phyloP scores from a whole-genome alignment of 2,329 filamentous ascomycete species.

The Claviceps maximensis region DNA sequence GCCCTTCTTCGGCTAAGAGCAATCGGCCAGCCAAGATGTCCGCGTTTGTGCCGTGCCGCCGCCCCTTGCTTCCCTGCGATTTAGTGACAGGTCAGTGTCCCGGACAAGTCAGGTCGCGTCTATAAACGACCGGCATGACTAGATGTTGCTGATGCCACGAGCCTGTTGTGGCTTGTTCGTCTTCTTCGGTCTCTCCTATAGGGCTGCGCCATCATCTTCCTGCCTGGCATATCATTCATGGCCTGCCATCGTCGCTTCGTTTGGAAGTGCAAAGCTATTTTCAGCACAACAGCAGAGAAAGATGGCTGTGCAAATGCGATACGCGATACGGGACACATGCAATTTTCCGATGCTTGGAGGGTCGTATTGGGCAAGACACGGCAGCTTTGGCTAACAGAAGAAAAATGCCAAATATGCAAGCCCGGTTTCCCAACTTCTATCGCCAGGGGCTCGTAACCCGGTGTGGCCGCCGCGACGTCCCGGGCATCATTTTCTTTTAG shows the following conservation, averaged over 20 bases:
- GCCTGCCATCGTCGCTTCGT: not conserved
- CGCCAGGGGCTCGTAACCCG: not conserved
- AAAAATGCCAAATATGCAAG: not conserved
- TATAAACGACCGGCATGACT: not conserved
- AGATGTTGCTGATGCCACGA: not conserved
- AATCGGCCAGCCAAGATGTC: not conserved
- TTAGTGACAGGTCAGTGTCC: not conserved
- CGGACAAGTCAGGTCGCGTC: constrained; percentile 3
- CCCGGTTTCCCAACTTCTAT: not conserved
- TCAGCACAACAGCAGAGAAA: not conserved
- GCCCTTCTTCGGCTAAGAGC: not conserved
- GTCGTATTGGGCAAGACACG: not conserved
- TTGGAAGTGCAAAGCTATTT: not conserved
- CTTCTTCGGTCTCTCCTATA: not conserved
- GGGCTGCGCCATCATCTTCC: not conserved
- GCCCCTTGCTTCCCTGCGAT: not conserved
- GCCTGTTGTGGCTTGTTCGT: not conserved
- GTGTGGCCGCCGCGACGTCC: not conserved
- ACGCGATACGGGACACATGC: not conserved
- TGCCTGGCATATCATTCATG: not conserved
- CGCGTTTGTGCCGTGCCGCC: not conserved
- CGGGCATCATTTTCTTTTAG: not conserved
- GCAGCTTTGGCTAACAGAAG: not conserved
- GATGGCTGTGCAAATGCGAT: not conserved
- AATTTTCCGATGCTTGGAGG: not conserved